Conservation (phyloP, 164 flowering plant species). For the Nelumbo lutea region DNA sequence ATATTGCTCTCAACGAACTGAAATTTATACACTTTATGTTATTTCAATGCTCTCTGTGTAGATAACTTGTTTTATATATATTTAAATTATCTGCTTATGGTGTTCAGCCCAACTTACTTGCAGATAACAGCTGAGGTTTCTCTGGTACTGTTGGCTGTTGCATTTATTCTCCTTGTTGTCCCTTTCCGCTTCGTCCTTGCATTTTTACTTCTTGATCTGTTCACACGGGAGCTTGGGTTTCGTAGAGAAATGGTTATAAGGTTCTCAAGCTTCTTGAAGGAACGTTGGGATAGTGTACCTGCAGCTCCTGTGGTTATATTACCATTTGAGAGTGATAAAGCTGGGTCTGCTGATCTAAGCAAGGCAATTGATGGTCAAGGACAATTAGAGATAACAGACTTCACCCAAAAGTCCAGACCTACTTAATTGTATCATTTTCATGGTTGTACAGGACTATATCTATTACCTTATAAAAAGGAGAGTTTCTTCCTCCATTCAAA, state of each 20-base stretch:
- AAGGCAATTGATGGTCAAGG: slow-evolving; percentile 20
- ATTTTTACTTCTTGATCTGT: slow-evolving; percentile 60
- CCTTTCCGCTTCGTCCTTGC: slow-evolving; percentile 76
- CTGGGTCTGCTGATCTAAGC: slow-evolving; percentile 16
- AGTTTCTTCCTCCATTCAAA: too few species aligned
- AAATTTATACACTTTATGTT: too few species aligned
- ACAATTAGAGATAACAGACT: slow-evolving; percentile 22
- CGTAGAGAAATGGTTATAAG: slow-evolving; percentile 62
- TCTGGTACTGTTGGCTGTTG: slow-evolving; percentile 50
- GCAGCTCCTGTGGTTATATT: slow-evolving; percentile 82
- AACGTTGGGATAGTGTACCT: slow-evolving; percentile 80
- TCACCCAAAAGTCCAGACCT: slow-evolving; percentile 14
- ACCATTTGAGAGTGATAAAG: slow-evolving; percentile 54
- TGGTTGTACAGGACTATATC: too few species aligned
- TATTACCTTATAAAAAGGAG: too few species aligned
- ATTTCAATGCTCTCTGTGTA: background rate
- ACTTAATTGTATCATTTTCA: background rate
- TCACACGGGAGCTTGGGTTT: slow-evolving; percentile 79
- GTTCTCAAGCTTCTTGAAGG: slow-evolving; percentile 64
- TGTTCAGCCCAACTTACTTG: slow-evolving; percentile 9
- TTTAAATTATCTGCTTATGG: background rate
- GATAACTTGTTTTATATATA: background rate
- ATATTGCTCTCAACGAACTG: too few species aligned
- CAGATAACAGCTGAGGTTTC: slow-evolving; percentile 91
- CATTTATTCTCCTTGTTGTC: slow-evolving; percentile 52